phyloP scores from a whole-genome alignment of 306 rosid species.

The Hippophae tibetana region DNA sequence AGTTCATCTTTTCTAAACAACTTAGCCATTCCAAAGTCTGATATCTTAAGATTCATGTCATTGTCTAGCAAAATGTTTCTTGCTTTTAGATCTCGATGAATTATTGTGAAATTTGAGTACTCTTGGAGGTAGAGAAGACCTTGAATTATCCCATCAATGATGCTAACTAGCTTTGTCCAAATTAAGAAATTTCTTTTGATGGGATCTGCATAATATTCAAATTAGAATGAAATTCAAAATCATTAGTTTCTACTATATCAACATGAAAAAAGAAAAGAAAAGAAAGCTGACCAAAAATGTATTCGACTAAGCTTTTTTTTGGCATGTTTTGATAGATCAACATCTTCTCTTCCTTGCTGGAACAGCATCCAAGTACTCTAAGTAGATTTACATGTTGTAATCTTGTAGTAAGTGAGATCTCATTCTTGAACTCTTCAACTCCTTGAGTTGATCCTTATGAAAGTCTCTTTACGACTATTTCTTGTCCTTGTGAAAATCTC shows the following conservation, averaged over 20 bases:
- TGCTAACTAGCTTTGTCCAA: conserved; percentile 41
- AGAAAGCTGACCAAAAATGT: conserved; percentile 26
- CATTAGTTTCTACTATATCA: neutral
- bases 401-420: conserved; percentile 36
- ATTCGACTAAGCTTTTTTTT: conserved; percentile 34
- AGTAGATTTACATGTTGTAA: conserved; percentile 43
- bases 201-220: conserved; percentile 32
- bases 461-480: conserved; percentile 38
- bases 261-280: too few relatives aligned
- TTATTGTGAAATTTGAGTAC: conserved; percentile 57
- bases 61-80: conserved; percentile 47
- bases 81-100: conserved; percentile 58
- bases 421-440: conserved; percentile 39
- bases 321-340: conserved; percentile 42
- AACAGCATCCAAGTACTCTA: conserved; percentile 32
- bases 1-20: conserved; percentile 41
- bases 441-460: conserved; percentile 42
- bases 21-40: conserved; percentile 66
- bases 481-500: conserved; percentile 31
- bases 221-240: neutral
- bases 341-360: conserved; percentile 29
- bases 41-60: conserved; percentile 50
- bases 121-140: conserved; percentile 77
- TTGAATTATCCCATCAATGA: conserved; percentile 56
- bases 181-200: conserved; percentile 24